Percentiles rank a stretch among this genome's conserved stretches.
Evolutionary conservation across 2,329 filamentous ascomycete species (phyloP).

Genomic region (Penicillium occitanis): DNA sequence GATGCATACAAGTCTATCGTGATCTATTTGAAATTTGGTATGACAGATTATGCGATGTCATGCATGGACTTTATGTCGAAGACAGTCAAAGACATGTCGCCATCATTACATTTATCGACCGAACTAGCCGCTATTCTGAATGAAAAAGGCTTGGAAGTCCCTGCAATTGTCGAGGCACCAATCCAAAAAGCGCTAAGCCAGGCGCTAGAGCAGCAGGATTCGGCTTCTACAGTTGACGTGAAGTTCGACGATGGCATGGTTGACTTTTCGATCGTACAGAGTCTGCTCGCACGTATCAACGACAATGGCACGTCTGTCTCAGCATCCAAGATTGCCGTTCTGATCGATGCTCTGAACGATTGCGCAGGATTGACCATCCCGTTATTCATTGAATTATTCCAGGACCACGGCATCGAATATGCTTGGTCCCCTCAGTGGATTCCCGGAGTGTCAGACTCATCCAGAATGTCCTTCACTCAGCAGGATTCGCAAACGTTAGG

Average conservation of each 20-base stretch:
- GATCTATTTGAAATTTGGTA: constrained; percentile 28
- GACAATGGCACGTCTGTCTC: constrained; percentile 36
- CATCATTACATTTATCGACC: constrained; percentile 7
- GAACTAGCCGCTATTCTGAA: constrained; percentile 18
- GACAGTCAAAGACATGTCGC: neutral
- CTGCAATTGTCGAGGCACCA: constrained; percentile 16
- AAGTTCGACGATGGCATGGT: constrained; percentile 28
- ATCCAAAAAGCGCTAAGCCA: neutral
- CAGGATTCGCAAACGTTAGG: constrained; percentile 29
- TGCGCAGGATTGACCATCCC: constrained; percentile 33
- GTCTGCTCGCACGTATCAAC: constrained; percentile 31
- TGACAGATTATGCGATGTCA: constrained; percentile 27
- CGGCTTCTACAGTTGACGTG: neutral
- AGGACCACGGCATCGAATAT: constrained; percentile 25
- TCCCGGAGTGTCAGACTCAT: constrained; percentile 33
- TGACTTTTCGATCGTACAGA: constrained; percentile 28
- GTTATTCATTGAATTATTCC: constrained; percentile 21
- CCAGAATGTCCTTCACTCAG: constrained; percentile 23
- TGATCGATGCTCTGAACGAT: constrained; percentile 37
- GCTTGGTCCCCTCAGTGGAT: constrained; percentile 37
- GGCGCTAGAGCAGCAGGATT: neutral
- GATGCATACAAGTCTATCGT: constrained; percentile 30
- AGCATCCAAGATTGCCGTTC: constrained; percentile 26
- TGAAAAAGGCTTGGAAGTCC: constrained; percentile 26
- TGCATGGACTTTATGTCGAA: constrained; percentile 23